Evolutionary conservation across 2,329 filamentous ascomycete species (phyloP).

Genomic region (Plectosphaerella cucumerina): DNA sequence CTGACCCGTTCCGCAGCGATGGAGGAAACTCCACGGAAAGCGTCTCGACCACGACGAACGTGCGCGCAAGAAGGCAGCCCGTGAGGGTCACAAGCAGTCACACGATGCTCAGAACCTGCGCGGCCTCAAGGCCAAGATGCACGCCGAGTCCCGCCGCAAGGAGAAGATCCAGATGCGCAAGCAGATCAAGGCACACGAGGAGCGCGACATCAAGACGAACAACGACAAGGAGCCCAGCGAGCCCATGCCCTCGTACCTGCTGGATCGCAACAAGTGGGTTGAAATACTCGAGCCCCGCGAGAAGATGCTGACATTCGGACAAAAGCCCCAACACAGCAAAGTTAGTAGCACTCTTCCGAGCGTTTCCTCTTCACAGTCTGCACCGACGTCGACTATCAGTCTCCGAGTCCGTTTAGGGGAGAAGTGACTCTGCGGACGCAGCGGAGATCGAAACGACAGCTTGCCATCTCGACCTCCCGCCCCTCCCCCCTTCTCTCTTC

Average conservation of each 20-base stretch:
- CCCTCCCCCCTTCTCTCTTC: no score
- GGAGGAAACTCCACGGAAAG: constrained; percentile 51
- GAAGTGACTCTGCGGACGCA: no score
- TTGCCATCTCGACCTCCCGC: no score
- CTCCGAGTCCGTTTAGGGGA: no score
- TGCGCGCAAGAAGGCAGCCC: constrained; percentile 77
- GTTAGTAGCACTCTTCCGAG: no score
- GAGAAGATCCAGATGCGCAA: constrained; percentile 99
- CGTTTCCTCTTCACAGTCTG: no score
- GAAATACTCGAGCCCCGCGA: constrained; percentile 9
- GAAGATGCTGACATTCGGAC: neutral
- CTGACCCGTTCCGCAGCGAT: constrained; percentile 63
- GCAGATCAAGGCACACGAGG: constrained; percentile 89
- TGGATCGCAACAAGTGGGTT: constrained; percentile 64
- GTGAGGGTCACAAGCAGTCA: constrained; percentile 83
- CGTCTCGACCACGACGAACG: constrained; percentile 81
- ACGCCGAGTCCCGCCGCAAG: constrained; percentile 88
- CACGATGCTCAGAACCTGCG: constrained; percentile 90
- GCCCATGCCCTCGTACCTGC: constrained; percentile 86
- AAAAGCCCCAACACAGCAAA: constrained; percentile 53
- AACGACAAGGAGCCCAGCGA: constrained; percentile 75
- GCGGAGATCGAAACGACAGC: no score
- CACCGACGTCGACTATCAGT: no score
- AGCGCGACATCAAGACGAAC: constrained; percentile 89
- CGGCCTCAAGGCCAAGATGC: constrained; percentile 86